phyloP scores from a whole-genome alignment of 306 rosid species.

The Mimosa bimucronata region DNA sequence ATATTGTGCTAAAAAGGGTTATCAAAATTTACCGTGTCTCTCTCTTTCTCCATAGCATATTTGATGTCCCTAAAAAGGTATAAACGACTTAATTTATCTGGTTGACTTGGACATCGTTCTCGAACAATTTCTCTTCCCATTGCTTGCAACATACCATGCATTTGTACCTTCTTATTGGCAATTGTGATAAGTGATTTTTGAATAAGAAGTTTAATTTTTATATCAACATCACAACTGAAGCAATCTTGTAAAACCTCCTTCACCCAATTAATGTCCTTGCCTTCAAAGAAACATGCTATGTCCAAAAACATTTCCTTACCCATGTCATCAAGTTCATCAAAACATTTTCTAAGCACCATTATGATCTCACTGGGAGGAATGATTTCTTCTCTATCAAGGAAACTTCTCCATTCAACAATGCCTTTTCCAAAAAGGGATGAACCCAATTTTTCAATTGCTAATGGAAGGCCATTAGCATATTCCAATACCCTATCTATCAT shows the following conservation, averaged over 20 bases:
- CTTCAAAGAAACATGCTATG: background rate
- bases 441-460: background rate
- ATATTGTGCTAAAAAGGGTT: background rate
- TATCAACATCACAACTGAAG: background rate
- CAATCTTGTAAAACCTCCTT: background rate
- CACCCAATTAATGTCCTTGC: background rate
- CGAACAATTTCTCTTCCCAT: background rate
- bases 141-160: slow-evolving; percentile 33
- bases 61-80: slow-evolving; percentile 12
- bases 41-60: background rate
- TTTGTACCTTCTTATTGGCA: background rate
- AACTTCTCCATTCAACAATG: background rate
- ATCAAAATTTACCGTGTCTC: background rate
- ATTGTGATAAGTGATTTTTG: slow-evolving; percentile 28
- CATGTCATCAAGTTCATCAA: background rate
- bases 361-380: background rate
- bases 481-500: background rate
- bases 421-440: background rate
- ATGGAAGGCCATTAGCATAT: background rate
- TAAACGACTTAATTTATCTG: slow-evolving; percentile 35
- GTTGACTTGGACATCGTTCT: background rate
- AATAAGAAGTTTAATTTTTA: background rate
- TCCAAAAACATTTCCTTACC: background rate
- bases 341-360: background rate
- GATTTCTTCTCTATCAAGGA: background rate